A percentile compares a stretch with the other conserved stretches of the same genome.
These are phyloP conservation scores for Hapsidospora chrysogenum DNA, from an alignment of 495 filamentous ascomycete species.

Conservation along the genomic window DNA sequence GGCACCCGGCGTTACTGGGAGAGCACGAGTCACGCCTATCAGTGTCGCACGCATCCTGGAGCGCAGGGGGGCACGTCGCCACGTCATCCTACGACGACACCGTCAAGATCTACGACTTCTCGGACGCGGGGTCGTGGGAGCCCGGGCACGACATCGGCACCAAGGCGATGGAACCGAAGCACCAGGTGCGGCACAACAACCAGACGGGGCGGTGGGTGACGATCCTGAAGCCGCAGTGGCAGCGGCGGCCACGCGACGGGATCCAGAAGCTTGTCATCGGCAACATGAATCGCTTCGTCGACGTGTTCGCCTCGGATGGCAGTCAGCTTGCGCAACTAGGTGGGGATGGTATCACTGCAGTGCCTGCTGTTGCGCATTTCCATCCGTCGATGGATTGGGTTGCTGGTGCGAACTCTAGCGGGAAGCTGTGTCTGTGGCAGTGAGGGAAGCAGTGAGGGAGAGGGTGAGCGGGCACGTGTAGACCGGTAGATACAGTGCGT, in stretches of 20 bases:
- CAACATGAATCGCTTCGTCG: slow-evolving; percentile 96
- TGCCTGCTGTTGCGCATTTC: slow-evolving; percentile 83
- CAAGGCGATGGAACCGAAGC: slow-evolving; percentile 48
- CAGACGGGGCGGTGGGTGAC: slow-evolving; percentile 70
- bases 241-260: slow-evolving; percentile 53
- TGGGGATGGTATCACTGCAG: slow-evolving; percentile 79
- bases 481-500: no score
- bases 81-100: slow-evolving; percentile 92
- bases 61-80: slow-evolving; percentile 61
- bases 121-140: slow-evolving; percentile 45
- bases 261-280: slow-evolving; percentile 81
- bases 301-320: slow-evolving; percentile 64
- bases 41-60: slow-evolving; percentile 84
- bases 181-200: slow-evolving; percentile 73
- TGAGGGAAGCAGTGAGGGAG: no score
- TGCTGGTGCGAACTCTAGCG: slow-evolving; percentile 79
- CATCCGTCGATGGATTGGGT: slow-evolving; percentile 85
- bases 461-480: no score
- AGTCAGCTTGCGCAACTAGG: slow-evolving; percentile 84
- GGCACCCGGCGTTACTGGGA: slow-evolving; percentile 49
- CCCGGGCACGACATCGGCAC: slow-evolving; percentile 39
- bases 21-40: slow-evolving; percentile 70
- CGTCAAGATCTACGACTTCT: slow-evolving; percentile 77
- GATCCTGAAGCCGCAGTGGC: slow-evolving; percentile 89
- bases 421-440: slow-evolving; percentile 85